A percentile compares a stretch with the other conserved stretches of the same genome.
These are phyloP conservation scores for Cucurbita moschata DNA, from an alignment of 306 rosid genomes.

Conservation along the genomic window DNA sequence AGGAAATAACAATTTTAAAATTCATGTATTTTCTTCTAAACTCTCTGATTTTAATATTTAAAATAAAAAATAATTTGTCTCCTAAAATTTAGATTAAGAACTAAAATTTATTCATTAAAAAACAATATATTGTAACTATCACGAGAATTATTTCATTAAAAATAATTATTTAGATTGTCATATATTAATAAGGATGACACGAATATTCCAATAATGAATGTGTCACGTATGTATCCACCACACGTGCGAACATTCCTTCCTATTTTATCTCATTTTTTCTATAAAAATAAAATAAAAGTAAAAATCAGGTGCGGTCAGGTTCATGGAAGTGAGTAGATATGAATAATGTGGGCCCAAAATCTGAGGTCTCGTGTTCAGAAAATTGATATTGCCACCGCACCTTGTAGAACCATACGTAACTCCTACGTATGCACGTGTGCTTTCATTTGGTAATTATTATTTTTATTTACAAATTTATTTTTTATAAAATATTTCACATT, in stretches of 20 bases:
- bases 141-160: no score
- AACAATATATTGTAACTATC: no score
- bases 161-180: neutral
- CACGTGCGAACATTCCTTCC: neutral
- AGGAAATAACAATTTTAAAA: no score
- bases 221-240: neutral
- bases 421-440: conserved; percentile 6
- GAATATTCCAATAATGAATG: neutral
- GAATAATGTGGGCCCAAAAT: neutral
- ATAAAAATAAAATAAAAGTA: neutral
- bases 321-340: neutral
- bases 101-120: no score
- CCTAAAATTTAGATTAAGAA: no score
- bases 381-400: neutral
- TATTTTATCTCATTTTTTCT: neutral
- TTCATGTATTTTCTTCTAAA: no score
- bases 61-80: no score
- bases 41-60: no score
- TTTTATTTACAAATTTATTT: neutral
- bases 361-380: neutral
- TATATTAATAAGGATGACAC: neutral
- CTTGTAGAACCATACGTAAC: neutral
- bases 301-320: neutral
- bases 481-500: neutral
- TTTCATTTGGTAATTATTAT: neutral